phyloP scores from a whole-genome alignment of 179 eudicot species.

The Sideroxylon spinosum region DNA sequence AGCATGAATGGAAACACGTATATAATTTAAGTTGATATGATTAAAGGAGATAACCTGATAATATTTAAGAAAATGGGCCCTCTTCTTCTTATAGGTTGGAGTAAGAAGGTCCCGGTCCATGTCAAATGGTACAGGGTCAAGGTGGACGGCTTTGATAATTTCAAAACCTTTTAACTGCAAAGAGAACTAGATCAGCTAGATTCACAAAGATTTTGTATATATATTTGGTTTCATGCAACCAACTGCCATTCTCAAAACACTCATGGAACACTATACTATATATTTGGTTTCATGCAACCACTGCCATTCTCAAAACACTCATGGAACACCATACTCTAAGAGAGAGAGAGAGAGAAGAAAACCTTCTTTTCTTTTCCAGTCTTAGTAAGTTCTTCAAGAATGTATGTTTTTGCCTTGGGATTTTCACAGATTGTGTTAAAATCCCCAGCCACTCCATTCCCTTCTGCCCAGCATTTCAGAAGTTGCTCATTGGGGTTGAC shows the following conservation, averaged over 20 bases:
- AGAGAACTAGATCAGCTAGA: not conserved
- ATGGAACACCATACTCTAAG: not conserved
- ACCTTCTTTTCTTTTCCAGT: constrained; percentile 62
- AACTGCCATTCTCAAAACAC: not conserved
- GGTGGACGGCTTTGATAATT: constrained; percentile 62
- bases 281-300: not conserved
- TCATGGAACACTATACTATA: not conserved
- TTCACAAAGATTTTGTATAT: not conserved
- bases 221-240: not conserved
- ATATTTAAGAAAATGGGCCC: constrained; percentile 75
- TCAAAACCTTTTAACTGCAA: constrained; percentile 86
- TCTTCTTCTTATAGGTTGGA: constrained; percentile 83
- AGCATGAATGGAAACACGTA: not conserved
- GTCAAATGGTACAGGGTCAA: constrained; percentile 80
- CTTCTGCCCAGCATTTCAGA: constrained; percentile 62
- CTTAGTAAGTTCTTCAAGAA: constrained; percentile 46
- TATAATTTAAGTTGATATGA: constrained; percentile 4
- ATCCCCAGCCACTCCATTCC: constrained; percentile 48
- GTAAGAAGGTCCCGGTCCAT: constrained; percentile 85
- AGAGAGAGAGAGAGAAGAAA: constrained; percentile 6
- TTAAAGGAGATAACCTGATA: constrained; percentile 54
- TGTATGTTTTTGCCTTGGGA: constrained; percentile 40
- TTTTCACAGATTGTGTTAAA: constrained; percentile 42
- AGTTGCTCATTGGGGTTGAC: constrained; percentile 61
- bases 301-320: not conserved